Evolutionary conservation across 768 basidiomycete genomes (phyloP), one percentile per base, ranked within the genome.

Genomic region (Chalciporus piperatus): DNA sequence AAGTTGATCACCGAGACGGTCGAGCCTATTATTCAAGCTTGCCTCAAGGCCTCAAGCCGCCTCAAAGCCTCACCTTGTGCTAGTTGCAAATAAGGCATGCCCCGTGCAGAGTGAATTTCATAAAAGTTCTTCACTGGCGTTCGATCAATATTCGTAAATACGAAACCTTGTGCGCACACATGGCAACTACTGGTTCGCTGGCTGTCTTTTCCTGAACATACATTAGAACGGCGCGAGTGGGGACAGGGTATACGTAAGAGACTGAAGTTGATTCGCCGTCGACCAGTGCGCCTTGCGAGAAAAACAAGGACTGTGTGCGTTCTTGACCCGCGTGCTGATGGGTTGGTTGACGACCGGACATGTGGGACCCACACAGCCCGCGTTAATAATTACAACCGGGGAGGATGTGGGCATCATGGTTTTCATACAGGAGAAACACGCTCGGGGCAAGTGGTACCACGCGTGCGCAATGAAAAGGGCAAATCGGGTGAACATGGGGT

Each of bases 201-300:
- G n/a, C n/a, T n/a, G 45, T 6, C 12, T 4, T 12, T 45, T 22
- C 22, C 35, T 14, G 22, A 30, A 37, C 33, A 50, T 43, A 23
- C 47, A 16, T 39, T 38, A 38, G 38, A 39, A n/a, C 30, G 27
- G 13, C 16, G 22, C 17, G 23, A 46, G 41, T 48, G 38, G 52
- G 47, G 45, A 48, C 10, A 37, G 46, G 47, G 32, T 10, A 47
- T n/a, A n/a, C n/a, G n/a, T n/a, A 27, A 14, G 17, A 45, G 13
- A 41, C 32, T 23, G 12, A 27, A 6, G 22, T 6, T 35, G 23
- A 37, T n/a, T 25, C 10, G 37, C 25, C 32, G 2, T 32, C 27
- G 37, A 30, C 30, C n/a, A n/a, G n/a, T 48, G 42, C 38, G 47
- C 22, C 25, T 17, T 50, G 56, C 52, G 56, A 52, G 51, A 47